Evolutionary conservation across 768 basidiomycete species (phyloP).

Genomic region (Calocybe indica): DNA sequence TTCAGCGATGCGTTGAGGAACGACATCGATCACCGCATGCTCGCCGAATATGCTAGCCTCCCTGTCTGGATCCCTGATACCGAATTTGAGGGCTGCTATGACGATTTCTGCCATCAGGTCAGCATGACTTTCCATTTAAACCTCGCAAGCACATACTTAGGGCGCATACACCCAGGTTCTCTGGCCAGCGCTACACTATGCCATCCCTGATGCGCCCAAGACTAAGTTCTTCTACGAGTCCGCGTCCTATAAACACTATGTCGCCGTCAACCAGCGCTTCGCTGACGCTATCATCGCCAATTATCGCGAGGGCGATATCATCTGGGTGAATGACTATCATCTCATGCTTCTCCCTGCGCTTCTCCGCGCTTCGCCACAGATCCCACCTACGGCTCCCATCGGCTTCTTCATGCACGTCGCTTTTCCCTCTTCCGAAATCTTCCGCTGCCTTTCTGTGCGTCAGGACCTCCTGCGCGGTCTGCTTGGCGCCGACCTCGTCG

Average conservation of each 20-base stretch:
- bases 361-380: slow-evolving; percentile 61
- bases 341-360: slow-evolving; percentile 88
- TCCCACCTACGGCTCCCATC: slow-evolving; percentile 54
- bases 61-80: slow-evolving; percentile 80
- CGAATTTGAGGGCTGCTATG: slow-evolving; percentile 76
- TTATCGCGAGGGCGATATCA: slow-evolving; percentile 87
- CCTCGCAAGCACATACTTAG: too few species aligned
- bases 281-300: slow-evolving; percentile 76
- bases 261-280: slow-evolving; percentile 85
- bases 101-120: slow-evolving; percentile 78
- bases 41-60: slow-evolving; percentile 29
- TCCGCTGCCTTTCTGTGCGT: slow-evolving; percentile 81
- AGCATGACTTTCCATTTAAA: too few species aligned
- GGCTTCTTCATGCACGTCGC: slow-evolving; percentile 98
- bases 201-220: slow-evolving; percentile 82
- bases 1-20: slow-evolving; percentile 50
- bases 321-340: slow-evolving; percentile 95
- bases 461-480: slow-evolving; percentile 78
- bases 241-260: slow-evolving; percentile 78
- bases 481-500: slow-evolving; percentile 89
- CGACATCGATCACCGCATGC: slow-evolving; percentile 48
- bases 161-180: slow-evolving; percentile 36
- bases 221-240: slow-evolving; percentile 79
- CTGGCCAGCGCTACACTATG: slow-evolving; percentile 86
- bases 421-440: slow-evolving; percentile 94